Evolutionary conservation across 768 basidiomycete species (phyloP), one percentile per base, ranked within the genome.

Genomic region (Kwoniella heveanensis): DNA sequence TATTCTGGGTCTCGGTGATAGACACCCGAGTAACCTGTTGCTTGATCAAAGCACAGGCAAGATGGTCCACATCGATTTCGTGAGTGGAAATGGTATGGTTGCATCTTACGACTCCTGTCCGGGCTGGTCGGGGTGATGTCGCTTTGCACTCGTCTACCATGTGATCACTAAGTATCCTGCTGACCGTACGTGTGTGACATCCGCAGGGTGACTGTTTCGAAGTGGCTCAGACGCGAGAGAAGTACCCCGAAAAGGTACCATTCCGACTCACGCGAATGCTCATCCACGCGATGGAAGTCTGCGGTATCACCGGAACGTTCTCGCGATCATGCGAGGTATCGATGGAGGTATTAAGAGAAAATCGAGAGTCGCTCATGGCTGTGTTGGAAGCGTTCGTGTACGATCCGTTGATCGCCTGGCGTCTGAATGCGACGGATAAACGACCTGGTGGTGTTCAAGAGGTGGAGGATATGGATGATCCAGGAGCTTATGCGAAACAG

Each of bases 251-350:
- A 82, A 94, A 90, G 79, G 92, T 99, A 57, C 96, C 96, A 0
- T 99, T 99, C 88, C 87, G 96, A 39, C 84, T 99, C 66, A 99
- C 96, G 10, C 85, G 96, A 70, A 99, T 99, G 96, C 85, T 99
- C 56, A 95, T 92, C 12, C 91, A 96, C 77, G 96, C 96, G 13
- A 99, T 99, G 96, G 96, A 99, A 86, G 92, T 95, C 70, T 95
- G 93, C 80, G 95, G 96, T 24, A 96, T 99, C 65, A 92, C 97
- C 76, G 96, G 96, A 37, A 96, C 91, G 77, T 99, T 93, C 85
- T 86, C 90, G 73, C 89, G 88, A 67, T 93, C 91, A 9, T 97
- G 92, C 83, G 93, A 96, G 75, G 93, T 93, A 62, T 91, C 92
- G n/a, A 98, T 99, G 95, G 85, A 86, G 59, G 96, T 99, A 5